Base-by-base conservation (phyloP, 192 early-diverging fungal species). In the Podila clonocystis region DNA sequence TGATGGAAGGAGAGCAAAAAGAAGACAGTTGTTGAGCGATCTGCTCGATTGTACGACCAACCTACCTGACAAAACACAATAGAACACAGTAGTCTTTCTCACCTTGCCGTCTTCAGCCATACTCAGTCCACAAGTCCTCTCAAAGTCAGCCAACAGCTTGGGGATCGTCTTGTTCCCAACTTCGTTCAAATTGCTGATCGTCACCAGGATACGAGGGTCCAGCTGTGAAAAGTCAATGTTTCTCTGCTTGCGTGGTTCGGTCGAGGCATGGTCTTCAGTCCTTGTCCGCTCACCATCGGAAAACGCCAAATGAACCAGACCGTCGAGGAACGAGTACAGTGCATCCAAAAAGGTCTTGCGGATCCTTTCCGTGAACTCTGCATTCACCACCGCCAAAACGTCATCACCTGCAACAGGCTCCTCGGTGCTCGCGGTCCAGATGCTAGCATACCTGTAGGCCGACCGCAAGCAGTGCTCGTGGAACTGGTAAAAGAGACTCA, bases 181-280 rank as follows among this genome's bases (percentile, higher is more conserved):
- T 62, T 94, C 93, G 19, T 86, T 85, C 68, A 98, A 72, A 70
- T 97, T 97, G 80, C 92, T 93, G 38, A 98, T 85, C 3, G 95
- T 93, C 38, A 97, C 86, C 69, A 98, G 86, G n/a, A 89, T 87
- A 12, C 93, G 84, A 4, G 88, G 76, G 77, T 94, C 92, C 86
- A 91, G 72, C 13, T 75, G 49, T 7, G 65, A 50, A 58, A 77
- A 66, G 45, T 68, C 67, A 66, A 76, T 63, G 7, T 55, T 71
- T 36, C 45, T 63, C 68, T 34, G 26, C 50, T 29, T 79, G 72
- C 50, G 67, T 65, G 29, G 63, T 50, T 48, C 67, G 6, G 36
- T 29, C 65, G 67, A 30, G 73, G 68, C 60, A 83, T 82, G 28
- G 85, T 82, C 48, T 1, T 55, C n/a, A 0, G 20, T 55, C 22